Percentiles rank a stretch among this genome's conserved stretches.
phyloP scores from a whole-genome alignment of 306 rosid species.

The Biancaea sappan region DNA sequence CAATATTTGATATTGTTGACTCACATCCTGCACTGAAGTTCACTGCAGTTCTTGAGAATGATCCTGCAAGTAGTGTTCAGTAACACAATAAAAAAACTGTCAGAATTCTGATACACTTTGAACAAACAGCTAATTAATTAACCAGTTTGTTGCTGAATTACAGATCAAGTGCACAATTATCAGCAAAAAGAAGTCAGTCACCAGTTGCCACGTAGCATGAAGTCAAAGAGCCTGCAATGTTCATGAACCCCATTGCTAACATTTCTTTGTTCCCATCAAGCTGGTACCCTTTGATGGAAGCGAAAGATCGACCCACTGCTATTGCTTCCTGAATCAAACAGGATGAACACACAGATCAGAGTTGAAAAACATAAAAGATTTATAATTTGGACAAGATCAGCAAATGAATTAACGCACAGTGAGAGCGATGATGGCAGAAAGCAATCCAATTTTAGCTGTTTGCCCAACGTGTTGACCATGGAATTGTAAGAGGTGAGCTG shows the following conservation, averaged over 20 bases:
- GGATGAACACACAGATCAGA: conserved; percentile 19
- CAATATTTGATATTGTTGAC: conserved; percentile 69
- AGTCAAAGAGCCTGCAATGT: conserved; percentile 82
- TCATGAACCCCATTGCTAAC: conserved; percentile 89
- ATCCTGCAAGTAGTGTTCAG: conserved; percentile 50
- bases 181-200: conserved; percentile 27
- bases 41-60: conserved; percentile 85
- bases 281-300: conserved; percentile 79
- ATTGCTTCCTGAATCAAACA: conserved; percentile 58
- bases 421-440: conserved; percentile 79
- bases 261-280: conserved; percentile 94
- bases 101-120: background rate
- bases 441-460: conserved; percentile 75
- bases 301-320: conserved; percentile 93
- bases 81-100: background rate
- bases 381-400: background rate
- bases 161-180: background rate
- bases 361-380: background rate
- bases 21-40: conserved; percentile 84
- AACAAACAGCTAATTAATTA: background rate
- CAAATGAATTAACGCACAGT: conserved; percentile 54
- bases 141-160: background rate
- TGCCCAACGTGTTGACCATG: conserved; percentile 63
- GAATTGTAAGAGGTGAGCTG: conserved; percentile 64
- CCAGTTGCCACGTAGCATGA: conserved; percentile 96